Evolutionary conservation across 352 stramenopile species (phyloP), one percentile per base, ranked within the genome.

Genomic region (Thraustochytrium sp.): DNA sequence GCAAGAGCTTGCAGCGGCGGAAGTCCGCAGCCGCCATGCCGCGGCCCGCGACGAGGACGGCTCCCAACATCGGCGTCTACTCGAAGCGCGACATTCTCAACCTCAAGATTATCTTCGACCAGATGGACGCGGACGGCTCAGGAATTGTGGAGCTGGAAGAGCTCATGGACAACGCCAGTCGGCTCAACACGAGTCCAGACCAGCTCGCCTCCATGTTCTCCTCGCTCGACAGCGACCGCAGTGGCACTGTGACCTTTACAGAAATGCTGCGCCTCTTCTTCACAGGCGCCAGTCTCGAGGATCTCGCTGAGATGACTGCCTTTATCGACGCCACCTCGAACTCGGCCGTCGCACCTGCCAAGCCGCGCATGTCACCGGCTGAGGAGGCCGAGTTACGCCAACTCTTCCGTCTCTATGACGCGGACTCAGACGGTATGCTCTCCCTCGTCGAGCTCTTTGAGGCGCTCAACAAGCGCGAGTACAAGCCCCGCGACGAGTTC

Each of bases 101-200:
- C 42, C 49, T 78, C 26, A 84, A 82, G 74, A 82, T 82, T 34
- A 56, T 82, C 5, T 82, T 82, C 78, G 74, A 82, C 56, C 74
- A 82, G 42, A 49, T 82, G 13, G 54, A 55, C 55, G 53, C 4
- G 3, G 37, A 56, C 42, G 23, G 26, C 26, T 56, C 23, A n/a
- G 54, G 54, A 3, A 51, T n/a, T 23, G 38, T 82, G 4, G 74
- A 82, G 26, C 40, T 82, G 18, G 74, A 82, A 51, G 74, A 76
- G 54, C 55, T 82, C 51, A 82, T 82, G 74, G 74, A 82, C 38
- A 82, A 82, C 36, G n/a, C 78, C 8, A 51, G 78, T 31, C 48
- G 54, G 74, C 53, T 82, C 29, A 2, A 21, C 18, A 34, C 78
- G 29, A 23, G 78, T 16, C 23, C 49, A 5, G 74, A 82, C 1